phyloP scores from a whole-genome alignment of 345 rosid species.

The Eucalyptus regnans region DNA sequence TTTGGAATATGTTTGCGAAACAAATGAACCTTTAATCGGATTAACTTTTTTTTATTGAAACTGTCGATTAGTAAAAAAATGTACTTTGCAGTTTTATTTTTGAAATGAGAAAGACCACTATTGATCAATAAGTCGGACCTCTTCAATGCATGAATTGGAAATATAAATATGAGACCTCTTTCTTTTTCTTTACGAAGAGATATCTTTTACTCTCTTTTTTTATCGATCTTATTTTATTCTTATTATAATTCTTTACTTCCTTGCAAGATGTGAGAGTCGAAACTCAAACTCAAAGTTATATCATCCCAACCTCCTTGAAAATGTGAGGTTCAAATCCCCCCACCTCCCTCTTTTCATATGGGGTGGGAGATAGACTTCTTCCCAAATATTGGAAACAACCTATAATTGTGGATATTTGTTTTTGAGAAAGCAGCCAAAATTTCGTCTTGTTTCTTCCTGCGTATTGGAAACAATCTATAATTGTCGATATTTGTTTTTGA shows the following conservation, averaged over 20 bases:
- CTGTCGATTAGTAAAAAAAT: not conserved
- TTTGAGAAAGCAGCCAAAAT: no score
- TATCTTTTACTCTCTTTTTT: not conserved
- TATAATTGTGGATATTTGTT: no score
- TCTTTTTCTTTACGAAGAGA: not conserved
- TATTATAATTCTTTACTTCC: fast-evolving
- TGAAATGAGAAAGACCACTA: fast-evolving
- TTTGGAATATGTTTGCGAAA: fast-evolving
- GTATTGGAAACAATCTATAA: no score
- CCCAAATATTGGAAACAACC: not conserved
- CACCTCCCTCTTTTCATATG: fast-evolving
- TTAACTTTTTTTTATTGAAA: not conserved
- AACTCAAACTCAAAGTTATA: fast-evolving
- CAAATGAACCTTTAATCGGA: fast-evolving
- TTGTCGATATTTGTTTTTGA: not conserved
- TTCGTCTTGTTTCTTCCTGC: no score
- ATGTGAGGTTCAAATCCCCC: no score
- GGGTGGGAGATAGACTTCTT: no score
- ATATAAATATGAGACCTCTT: not conserved
- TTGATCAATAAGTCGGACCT: fast-evolving
- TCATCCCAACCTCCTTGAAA: no score
- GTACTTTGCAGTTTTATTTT: not conserved
- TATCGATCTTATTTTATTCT: fast-evolving
- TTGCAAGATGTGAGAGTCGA: fast-evolving
- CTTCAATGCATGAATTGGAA: not conserved